Conservation (phyloP, 2,329 filamentous ascomycete species). For the Juglanconis oblonga region DNA sequence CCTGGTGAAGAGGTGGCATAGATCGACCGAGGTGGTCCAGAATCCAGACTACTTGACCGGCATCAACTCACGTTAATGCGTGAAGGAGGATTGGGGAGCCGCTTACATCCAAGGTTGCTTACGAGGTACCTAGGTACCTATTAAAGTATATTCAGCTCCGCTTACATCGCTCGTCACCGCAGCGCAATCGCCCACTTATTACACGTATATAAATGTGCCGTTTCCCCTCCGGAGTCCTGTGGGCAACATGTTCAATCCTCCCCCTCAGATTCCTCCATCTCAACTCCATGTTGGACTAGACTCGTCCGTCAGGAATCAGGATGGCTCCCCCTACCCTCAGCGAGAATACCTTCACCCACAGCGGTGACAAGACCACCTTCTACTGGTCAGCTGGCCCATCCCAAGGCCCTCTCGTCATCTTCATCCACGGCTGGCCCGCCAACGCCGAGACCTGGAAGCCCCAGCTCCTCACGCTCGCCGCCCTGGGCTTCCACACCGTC, state of each 20-base stretch:
- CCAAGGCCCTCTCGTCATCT: constrained; percentile 28
- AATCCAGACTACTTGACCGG: too few relatives aligned
- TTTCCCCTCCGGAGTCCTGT: not conserved
- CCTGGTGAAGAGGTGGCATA: too few relatives aligned
- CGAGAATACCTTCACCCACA: constrained; percentile 18
- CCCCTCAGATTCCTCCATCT: not conserved
- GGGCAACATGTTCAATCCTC: not conserved
- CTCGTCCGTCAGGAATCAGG: not conserved
- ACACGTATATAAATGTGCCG: too few relatives aligned
- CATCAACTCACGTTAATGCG: too few relatives aligned
- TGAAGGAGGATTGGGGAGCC: too few relatives aligned
- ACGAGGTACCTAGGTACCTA: too few relatives aligned
- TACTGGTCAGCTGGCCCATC: constrained; percentile 25
- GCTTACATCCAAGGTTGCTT: too few relatives aligned
- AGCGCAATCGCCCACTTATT: too few relatives aligned
- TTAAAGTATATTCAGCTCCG: too few relatives aligned
- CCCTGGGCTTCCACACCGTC: constrained; percentile 30
- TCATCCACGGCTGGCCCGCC: constrained; percentile 36
- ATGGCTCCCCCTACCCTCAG: constrained; percentile 8
- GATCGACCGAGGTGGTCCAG: too few relatives aligned
- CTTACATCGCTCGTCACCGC: too few relatives aligned
- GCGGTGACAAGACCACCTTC: constrained; percentile 26
- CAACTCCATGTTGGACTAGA: not conserved
- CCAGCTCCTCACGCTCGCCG: constrained; percentile 27
- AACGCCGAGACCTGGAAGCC: constrained; percentile 31